These are phyloP conservation scores for Stagonosporopsis tanaceti DNA, from an alignment of 2,329 filamentous ascomycete species.

Conservation along the genomic window DNA sequence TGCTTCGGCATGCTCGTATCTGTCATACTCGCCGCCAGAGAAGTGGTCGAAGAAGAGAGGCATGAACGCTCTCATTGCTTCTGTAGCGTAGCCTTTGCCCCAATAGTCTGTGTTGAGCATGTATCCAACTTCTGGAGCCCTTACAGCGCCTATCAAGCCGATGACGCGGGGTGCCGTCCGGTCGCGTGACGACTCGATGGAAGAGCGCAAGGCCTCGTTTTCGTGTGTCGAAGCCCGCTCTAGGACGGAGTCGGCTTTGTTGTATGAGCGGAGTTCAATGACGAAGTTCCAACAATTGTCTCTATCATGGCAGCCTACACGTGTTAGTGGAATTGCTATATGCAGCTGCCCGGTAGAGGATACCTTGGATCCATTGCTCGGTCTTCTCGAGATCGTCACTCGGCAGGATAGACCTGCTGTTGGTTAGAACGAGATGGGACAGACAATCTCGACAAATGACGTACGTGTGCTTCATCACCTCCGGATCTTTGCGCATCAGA, in stretches of 20 bases:
- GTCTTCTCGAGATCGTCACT: conserved; percentile 56
- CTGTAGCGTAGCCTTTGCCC: conserved; percentile 55
- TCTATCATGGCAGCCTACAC: conserved; percentile 35
- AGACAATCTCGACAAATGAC: not conserved
- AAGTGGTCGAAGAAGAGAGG: conserved; percentile 52
- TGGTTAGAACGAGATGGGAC: conserved; percentile 14
- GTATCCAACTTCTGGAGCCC: conserved; percentile 54
- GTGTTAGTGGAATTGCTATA: not conserved
- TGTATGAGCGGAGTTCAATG: conserved; percentile 56
- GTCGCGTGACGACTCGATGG: conserved; percentile 5
- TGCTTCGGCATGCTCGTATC: conserved; percentile 52
- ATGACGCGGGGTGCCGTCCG: conserved; percentile 43
- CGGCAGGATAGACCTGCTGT: conserved; percentile 57
- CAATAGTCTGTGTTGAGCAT: conserved; percentile 51
- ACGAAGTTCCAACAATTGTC: conserved; percentile 64
- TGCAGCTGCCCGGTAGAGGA: not conserved
- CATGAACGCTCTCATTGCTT: conserved; percentile 54
- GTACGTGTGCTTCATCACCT: conserved; percentile 70
- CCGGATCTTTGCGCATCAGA: conserved; percentile 63
- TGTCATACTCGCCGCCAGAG: conserved; percentile 33
- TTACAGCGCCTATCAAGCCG: conserved; percentile 53
- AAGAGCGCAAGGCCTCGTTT: not conserved
- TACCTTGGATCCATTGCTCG: conserved; percentile 48
- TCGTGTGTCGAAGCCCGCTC: not conserved
- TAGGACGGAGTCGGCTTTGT: conserved; percentile 1